Base-by-base conservation (phyloP, 495 filamentous ascomycete genomes). In the Penicillium macrosclerotiorum region DNA sequence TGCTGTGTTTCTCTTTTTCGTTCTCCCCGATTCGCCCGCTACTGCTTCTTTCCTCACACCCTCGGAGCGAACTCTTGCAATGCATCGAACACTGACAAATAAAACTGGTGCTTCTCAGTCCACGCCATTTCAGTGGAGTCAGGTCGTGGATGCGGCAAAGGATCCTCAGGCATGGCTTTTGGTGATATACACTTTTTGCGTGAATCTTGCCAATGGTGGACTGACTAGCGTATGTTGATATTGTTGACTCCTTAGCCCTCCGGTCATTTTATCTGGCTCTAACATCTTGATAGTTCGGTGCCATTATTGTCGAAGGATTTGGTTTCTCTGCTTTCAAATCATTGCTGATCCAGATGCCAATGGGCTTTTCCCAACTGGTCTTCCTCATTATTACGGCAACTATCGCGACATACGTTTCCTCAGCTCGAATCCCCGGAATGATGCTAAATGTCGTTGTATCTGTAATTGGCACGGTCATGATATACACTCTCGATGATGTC, bases 21-120 rank as follows among this genome's bases (percentile, higher is more conserved):
- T 75, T 31, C 60, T 81, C 35, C 77, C 78, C 0, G 76, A 80
- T 45, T 74, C 65, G 8, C 77, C 72, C 0, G 54, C 69, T 20
- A 73, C 60, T 24, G 70, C 77, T 7, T 59, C 62, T 13, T 75
- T 74, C 52, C 63, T 78, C 12, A 69, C 41, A 13, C 4, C 20
- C 3, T 24, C 17, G 5, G 69, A 76, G 17, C 66, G 65, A 12
- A 49, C 68, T 5, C 65, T 76, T 49, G 66, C 65, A 7, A 59
- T 79, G 19, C 69, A 79, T 50, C 63, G 76, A 24, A 68, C 73
- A 20, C 60, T 71, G 12, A 54, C 59, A 19, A 77, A 81, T 24
- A 44, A 42, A 8, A 47, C 42, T 0, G 43, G 51, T 2, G 68
- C 74, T 22, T 54, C 75, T 3, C 69, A 72, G 18, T 74, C 70